Evolutionary conservation across 2,329 filamentous ascomycete species (phyloP).

Genomic region (Tolypocladium album): DNA sequence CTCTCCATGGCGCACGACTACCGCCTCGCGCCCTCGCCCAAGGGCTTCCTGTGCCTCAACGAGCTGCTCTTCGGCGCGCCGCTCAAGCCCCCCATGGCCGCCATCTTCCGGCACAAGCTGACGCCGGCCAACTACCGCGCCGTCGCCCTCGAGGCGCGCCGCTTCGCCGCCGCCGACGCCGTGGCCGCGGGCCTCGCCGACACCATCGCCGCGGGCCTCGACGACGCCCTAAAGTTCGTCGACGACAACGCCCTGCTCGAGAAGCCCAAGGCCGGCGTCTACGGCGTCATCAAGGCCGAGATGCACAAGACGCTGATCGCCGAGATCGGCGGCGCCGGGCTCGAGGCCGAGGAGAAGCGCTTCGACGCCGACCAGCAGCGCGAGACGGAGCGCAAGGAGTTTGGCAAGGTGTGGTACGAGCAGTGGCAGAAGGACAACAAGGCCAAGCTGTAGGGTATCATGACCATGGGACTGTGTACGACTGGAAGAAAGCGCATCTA

Average conservation of each 20-base stretch:
- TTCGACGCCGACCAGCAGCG: conserved; percentile 28
- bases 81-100: conserved; percentile 63
- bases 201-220: conserved; percentile 40
- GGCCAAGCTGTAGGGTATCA: conserved; percentile 18
- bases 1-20: conserved; percentile 76
- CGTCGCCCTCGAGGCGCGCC: conserved; percentile 62
- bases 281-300: conserved; percentile 62
- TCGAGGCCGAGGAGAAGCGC: conserved; percentile 38
- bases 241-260: conserved; percentile 44
- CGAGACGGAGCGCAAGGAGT: conserved; percentile 31
- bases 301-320: conserved; percentile 59
- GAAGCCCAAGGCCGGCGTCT: conserved; percentile 56
- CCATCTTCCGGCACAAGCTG: conserved; percentile 64
- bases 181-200: conserved; percentile 60
- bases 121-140: conserved; percentile 44
- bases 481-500: background rate
- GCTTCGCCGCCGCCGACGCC: conserved; percentile 54
- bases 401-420: conserved; percentile 34
- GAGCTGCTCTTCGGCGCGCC: conserved; percentile 71
- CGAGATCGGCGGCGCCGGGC: conserved; percentile 41
- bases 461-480: background rate
- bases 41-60: conserved; percentile 71
- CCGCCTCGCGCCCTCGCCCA: conserved; percentile 58
- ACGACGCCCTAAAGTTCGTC: conserved; percentile 52
- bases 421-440: conserved; percentile 34